A percentile compares a stretch with the other conserved stretches of the same genome.
Conservation (phyloP, 1,139 yeast genomes). For the Pichia sp. region DNA sequence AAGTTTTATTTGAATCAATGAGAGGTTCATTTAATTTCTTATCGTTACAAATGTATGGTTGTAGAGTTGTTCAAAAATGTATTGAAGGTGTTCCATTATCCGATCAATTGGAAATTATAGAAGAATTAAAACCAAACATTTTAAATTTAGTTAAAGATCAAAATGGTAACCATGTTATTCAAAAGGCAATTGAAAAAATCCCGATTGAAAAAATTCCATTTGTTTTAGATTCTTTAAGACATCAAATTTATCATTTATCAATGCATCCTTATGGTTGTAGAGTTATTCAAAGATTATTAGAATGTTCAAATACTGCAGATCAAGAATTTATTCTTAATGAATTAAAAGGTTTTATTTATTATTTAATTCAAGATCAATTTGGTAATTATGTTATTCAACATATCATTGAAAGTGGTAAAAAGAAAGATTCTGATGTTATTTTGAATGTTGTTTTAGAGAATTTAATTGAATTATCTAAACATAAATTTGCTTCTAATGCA, state of each 20-base stretch:
- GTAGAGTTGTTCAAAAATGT: constrained; percentile 94
- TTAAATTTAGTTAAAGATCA: constrained; percentile 86
- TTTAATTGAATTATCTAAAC: constrained; percentile 78
- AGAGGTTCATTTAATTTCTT: constrained; percentile 67
- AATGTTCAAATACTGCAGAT: constrained; percentile 57
- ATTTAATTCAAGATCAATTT: constrained; percentile 88
- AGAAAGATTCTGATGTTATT: constrained; percentile 40
- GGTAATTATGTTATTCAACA: constrained; percentile 98
- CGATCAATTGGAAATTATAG: constrained; percentile 63
- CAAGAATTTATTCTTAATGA: constrained; percentile 62
- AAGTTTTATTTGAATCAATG: constrained; percentile 67
- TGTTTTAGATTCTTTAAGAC: constrained; percentile 64
- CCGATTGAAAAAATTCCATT: constrained; percentile 69
- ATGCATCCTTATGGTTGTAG: constrained; percentile 98
- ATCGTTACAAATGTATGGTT: constrained; percentile 94
- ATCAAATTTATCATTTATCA: constrained; percentile 80
- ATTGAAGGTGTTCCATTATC: constrained; percentile 65
- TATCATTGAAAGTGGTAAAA: constrained; percentile 71
- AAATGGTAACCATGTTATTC: constrained; percentile 96
- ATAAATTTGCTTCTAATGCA: constrained; percentile 95
- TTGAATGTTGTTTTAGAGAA: constrained; percentile 39
- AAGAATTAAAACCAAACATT: constrained; percentile 67
- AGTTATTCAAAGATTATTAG: constrained; percentile 87
- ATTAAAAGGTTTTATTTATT: constrained; percentile 64
- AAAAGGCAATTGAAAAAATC: constrained; percentile 83